Evolutionary conservation across 805 yeast genomes (phyloP).

Genomic region (Maudiozyma barnettii): DNA sequence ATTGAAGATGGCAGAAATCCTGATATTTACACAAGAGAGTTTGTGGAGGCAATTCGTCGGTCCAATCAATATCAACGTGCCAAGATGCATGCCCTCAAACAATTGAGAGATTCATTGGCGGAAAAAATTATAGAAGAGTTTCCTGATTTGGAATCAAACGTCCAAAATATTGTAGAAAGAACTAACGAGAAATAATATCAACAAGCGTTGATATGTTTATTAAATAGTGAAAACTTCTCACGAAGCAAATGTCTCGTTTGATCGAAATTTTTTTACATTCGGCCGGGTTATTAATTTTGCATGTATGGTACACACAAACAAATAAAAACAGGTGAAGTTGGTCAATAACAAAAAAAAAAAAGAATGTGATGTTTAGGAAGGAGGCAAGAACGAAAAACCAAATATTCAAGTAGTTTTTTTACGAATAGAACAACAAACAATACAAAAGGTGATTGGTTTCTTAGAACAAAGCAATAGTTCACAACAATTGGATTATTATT

Average conservation of each 20-base stretch:
- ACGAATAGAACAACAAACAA: no score
- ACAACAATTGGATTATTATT: no score
- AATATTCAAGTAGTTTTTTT: not conserved
- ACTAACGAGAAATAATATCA: slow-evolving; percentile 6
- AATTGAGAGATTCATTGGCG: slow-evolving; percentile 57
- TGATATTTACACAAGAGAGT: slow-evolving; percentile 92
- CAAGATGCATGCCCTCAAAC: slow-evolving; percentile 58
- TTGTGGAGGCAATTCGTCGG: slow-evolving; percentile 85
- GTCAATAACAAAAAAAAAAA: not conserved
- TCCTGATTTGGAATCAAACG: slow-evolving; percentile 57
- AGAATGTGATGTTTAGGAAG: not conserved
- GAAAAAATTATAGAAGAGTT: slow-evolving; percentile 64
- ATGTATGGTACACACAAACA: not conserved
- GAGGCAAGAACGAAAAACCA: not conserved
- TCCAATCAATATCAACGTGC: slow-evolving; percentile 85
- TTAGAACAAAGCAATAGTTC: no score
- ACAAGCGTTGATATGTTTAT: no score
- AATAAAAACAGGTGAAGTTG: not conserved
- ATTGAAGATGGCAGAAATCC: slow-evolving; percentile 96
- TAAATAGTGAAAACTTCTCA: no score
- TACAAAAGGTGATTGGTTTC: no score
- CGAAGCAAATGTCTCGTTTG: no score
- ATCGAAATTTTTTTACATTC: not conserved
- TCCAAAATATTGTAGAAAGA: slow-evolving; percentile 46
- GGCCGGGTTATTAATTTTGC: not conserved